Evolutionary conservation across 1,139 yeast genomes (phyloP).

Genomic region (Diutina sp.): DNA sequence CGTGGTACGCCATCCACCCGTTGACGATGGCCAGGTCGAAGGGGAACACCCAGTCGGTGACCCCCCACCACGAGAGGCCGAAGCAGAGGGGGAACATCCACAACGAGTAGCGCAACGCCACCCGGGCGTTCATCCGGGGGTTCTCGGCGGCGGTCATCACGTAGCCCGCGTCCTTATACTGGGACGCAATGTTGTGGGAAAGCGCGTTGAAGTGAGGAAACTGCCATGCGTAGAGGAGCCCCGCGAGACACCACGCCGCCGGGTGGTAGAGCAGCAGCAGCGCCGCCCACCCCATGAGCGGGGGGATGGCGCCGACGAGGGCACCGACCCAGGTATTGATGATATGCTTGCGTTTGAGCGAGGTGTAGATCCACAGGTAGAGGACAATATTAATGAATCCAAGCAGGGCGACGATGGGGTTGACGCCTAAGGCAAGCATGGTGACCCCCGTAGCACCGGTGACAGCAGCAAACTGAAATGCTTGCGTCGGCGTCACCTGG

Average conservation of each 20-base stretch:
- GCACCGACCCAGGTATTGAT: constrained; percentile 98
- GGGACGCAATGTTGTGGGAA: constrained; percentile 78
- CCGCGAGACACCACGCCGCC: constrained; percentile 93
- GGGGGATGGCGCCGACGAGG: constrained; percentile 95
- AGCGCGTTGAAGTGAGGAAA: constrained; percentile 95
- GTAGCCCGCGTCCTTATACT: constrained; percentile 86
- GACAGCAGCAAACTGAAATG: constrained; percentile 64
- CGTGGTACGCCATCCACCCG: constrained; percentile 73
- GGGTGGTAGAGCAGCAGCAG: constrained; percentile 73
- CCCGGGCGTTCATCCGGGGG: constrained; percentile 86
- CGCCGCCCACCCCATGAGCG: constrained; percentile 99
- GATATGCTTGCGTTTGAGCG: constrained; percentile 74
- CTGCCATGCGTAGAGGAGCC: constrained; percentile 91
- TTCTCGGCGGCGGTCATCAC: constrained; percentile 93
- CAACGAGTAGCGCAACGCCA: constrained; percentile 77
- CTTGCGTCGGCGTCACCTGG: constrained; percentile 58
- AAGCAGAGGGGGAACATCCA: constrained; percentile 89
- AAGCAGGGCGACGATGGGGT: constrained; percentile 66
- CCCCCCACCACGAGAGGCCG: constrained; percentile 65
- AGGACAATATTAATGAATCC: constrained; percentile 71
- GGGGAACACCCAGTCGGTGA: constrained; percentile 74
- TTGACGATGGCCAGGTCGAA: constrained; percentile 73
- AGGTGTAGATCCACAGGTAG: constrained; percentile 85
- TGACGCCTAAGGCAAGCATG: constrained; percentile 68
- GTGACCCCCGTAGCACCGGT: constrained; percentile 63